Base-by-base conservation (phyloP, 805 yeast genomes). In the Saturnispora bothae region DNA sequence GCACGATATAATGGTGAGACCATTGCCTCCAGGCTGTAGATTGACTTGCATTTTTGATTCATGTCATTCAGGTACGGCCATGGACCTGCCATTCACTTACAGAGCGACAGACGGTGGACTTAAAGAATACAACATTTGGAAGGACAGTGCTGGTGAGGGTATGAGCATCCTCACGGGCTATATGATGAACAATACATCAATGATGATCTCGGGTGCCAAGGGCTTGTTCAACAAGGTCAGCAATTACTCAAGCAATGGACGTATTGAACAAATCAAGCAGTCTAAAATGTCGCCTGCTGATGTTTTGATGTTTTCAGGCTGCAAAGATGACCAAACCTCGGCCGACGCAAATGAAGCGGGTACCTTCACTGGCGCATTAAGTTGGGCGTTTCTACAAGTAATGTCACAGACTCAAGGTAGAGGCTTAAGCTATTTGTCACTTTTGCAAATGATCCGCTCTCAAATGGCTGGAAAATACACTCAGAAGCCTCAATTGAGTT, bases 31-130 rank as follows among this genome's bases (percentile, higher is more conserved):
- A 2, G 94, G 94, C 32, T 78, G 79, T 32, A 68, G 88, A 43
- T 62, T 84, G 38, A 83, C 94, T 3, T 86, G 88, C 0, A 60
- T 83, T 42, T 83, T 79, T 49, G 95, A 84, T 59, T 78, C 85
- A 10, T 84, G 95, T 55, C 95, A 84, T 54, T 80, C 89, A 1
- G 95, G 94, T 10, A 73, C 89, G 1, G 89, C 73, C 1, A 57
- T 84, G 46, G 95, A 84, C 56, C 61, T 84, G 42, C 95, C 94
- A 2, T 84, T 73, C 49, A 66, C 73, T 34, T 84, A 84, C 57
- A 44, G 61, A 34, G 80, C 92, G 4, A 82, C 89, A 14, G 80
- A 82, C 53, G 95, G 95, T 43, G 76, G 81, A 3, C 54, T 83
- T 35, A 84, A 83, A 58, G 94, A 83, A 56, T 88, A 88, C 31